Conservation (phyloP, 179 eudicot species). For the Carnegiea gigantea region DNA sequence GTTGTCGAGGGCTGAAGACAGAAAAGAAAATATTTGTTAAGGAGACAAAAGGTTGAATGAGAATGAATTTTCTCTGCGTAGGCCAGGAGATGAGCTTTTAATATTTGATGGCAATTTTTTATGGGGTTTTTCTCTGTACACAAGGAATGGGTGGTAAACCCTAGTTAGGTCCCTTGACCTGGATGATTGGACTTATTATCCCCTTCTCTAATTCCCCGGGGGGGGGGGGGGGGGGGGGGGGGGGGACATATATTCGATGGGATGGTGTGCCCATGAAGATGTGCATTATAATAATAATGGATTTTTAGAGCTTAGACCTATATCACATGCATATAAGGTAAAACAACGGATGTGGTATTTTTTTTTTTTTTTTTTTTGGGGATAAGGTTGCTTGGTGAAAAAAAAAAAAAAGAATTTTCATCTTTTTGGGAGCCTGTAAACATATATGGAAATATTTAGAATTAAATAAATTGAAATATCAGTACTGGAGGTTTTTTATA, state of each 20-base stretch:
- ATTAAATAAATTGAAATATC: no score
- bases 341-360: no score
- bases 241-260: slow-evolving; percentile 15
- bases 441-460: no score
- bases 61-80: not conserved
- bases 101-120: not conserved
- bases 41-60: not conserved
- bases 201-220: no score
- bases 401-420: no score
- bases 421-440: no score
- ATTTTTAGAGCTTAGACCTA: not conserved
- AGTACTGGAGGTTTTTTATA: no score
- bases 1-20: slow-evolving; percentile 4
- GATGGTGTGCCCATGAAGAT: not conserved
- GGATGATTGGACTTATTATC: slow-evolving; percentile 11
- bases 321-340: not conserved
- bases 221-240: no score
- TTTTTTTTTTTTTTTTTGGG: no score
- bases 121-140: slow-evolving; percentile 2
- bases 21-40: not conserved
- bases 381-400: no score
- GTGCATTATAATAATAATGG: not conserved
- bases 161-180: slow-evolving; percentile 25
- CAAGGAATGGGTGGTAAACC: slow-evolving; percentile 22
- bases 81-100: not conserved